These are phyloP conservation scores for Malassezia arunalokei DNA, from an alignment of 1,284 basidiomycete genomes.

Conservation along the genomic window DNA sequence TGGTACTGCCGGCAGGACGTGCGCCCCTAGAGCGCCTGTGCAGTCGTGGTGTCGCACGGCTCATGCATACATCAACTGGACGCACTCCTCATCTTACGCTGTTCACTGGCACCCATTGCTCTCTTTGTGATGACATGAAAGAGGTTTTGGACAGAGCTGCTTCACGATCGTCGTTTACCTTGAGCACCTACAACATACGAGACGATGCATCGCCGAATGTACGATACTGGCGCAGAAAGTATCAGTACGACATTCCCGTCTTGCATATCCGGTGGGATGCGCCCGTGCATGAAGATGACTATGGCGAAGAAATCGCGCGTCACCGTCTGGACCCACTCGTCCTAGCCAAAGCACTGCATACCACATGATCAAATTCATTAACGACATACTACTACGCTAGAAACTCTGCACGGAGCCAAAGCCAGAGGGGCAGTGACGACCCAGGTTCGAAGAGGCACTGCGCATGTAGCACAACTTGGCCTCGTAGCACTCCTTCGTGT, in stretches of 20 bases:
- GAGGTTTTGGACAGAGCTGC: slow-evolving; percentile 19
- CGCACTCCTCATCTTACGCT: slow-evolving; percentile 21
- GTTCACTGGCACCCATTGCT: slow-evolving; percentile 40
- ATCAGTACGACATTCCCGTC: slow-evolving; percentile 44
- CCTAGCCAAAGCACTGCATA: slow-evolving; percentile 2
- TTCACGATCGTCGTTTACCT: slow-evolving; percentile 17
- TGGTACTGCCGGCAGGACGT: too few relatives aligned
- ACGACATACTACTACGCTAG: background rate
- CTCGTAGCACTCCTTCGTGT: slow-evolving; percentile 52
- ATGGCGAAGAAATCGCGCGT: slow-evolving; percentile 12
- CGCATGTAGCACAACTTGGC: slow-evolving; percentile 71
- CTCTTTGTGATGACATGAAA: slow-evolving; percentile 36
- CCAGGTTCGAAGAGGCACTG: slow-evolving; percentile 55
- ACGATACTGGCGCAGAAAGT: slow-evolving; percentile 34
- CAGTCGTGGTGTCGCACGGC: background rate
- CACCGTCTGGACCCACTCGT: slow-evolving; percentile 6
- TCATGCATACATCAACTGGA: too few relatives aligned
- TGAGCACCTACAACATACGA: slow-evolving; percentile 36
- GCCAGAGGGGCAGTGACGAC: slow-evolving; percentile 55
- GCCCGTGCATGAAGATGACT: background rate
- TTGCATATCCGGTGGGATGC: slow-evolving; percentile 24
- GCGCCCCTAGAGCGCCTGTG: background rate
- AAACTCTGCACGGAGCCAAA: slow-evolving; percentile 58
- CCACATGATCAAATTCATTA: background rate
- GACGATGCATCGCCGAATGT: slow-evolving; percentile 29